Evolutionary conservation across 2,329 filamentous ascomycete genomes (phyloP).

Genomic region (Golovinomyces cichoracearum): DNA sequence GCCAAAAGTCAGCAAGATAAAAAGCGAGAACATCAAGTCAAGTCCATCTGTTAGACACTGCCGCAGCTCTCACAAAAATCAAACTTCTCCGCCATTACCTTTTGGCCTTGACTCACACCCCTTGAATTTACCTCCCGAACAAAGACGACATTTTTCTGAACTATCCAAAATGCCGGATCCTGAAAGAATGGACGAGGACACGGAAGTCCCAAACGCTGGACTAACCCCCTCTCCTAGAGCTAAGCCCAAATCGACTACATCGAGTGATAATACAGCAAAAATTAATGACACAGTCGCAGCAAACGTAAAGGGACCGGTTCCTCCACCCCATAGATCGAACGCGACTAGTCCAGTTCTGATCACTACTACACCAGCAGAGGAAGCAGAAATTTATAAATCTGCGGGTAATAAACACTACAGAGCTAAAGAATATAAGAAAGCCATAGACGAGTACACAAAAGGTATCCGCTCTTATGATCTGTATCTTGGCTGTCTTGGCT

Average conservation of each 20-base stretch:
- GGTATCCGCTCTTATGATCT: slow-evolving; percentile 27
- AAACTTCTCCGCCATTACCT: slow-evolving; percentile 9
- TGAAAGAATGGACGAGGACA: slow-evolving; percentile 51
- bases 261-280: slow-evolving; percentile 18
- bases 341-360: slow-evolving; percentile 30
- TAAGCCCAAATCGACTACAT: neutral
- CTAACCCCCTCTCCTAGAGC: slow-evolving; percentile 14
- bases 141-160: slow-evolving; percentile 50
- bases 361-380: slow-evolving; percentile 24
- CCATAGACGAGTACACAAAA: slow-evolving; percentile 84
- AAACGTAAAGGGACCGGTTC: slow-evolving; percentile 28
- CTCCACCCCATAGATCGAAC: slow-evolving; percentile 45
- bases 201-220: slow-evolving; percentile 25
- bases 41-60: slow-evolving; percentile 12
- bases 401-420: slow-evolving; percentile 95
- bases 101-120: slow-evolving; percentile 51
- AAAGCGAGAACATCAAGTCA: slow-evolving; percentile 11
- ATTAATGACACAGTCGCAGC: slow-evolving; percentile 13
- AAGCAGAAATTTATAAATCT: slow-evolving; percentile 78
- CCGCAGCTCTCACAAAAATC: slow-evolving; percentile 11
- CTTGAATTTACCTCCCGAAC: slow-evolving; percentile 69
- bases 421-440: slow-evolving; percentile 64
- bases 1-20: slow-evolving; percentile 10
- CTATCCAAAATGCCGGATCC: slow-evolving; percentile 32
- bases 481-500: neutral